Percentiles rank a stretch among this genome's conserved stretches.
Conservation (phyloP, 495 filamentous ascomycete species). For the Daldinia concentrica region DNA sequence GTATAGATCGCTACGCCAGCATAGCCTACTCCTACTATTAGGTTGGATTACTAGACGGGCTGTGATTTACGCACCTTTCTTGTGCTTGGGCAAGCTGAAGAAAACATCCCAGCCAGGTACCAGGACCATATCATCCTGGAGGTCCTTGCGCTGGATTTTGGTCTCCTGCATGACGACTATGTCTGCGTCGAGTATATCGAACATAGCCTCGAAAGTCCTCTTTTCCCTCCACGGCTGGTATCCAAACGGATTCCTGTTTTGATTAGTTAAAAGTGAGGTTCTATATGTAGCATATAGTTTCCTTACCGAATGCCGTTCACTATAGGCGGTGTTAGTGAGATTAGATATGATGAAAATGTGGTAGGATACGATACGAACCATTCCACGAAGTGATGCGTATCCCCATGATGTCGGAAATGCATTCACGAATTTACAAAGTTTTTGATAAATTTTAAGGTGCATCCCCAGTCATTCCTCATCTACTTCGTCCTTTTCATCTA, state of each 20-base stretch:
- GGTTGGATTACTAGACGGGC: not conserved
- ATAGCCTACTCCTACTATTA: constrained; percentile 70
- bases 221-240: constrained; percentile 94
- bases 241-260: constrained; percentile 83
- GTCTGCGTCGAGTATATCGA: constrained; percentile 91
- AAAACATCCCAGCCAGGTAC: constrained; percentile 97
- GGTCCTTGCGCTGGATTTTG: constrained; percentile 95
- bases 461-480: constrained; percentile 15
- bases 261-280: constrained; percentile 21
- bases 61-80: constrained; percentile 74
- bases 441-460: not conserved
- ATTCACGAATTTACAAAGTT: not conserved
- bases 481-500: not conserved
- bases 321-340: constrained; percentile 50
- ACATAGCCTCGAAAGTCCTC: constrained; percentile 93
- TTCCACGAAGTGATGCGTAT: constrained; percentile 51
- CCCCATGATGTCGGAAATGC: constrained; percentile 34
- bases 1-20: constrained; percentile 97
- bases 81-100: constrained; percentile 90
- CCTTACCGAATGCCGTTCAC: constrained; percentile 92
- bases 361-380: constrained; percentile 32
- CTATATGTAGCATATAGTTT: not conserved
- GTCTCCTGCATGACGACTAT: constrained; percentile 96
- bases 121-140: constrained; percentile 94
- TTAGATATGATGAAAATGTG: not conserved